Evolutionary conservation across 352 stramenopile genomes (phyloP), one percentile per base, ranked within the genome.

Genomic region (Globisporangium carolinianum): DNA sequence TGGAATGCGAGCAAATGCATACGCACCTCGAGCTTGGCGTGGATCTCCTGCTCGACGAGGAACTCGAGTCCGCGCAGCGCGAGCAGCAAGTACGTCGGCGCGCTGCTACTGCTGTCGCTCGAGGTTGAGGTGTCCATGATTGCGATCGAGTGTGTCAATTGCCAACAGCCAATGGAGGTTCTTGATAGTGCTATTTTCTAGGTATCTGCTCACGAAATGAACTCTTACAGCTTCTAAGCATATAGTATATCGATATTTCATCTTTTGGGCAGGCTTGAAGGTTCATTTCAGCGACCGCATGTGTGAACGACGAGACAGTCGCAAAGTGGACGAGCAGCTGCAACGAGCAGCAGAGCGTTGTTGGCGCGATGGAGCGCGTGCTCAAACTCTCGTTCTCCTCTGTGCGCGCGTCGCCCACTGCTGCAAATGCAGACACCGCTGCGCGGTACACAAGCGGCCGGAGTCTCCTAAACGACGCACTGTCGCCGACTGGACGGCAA

Each of bases 61-160:
- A 75, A 76, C 69, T 93, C 83, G 32, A 93, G 75, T 0, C 83
- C 80, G 53, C 83, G 78, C 63, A 93, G 72, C 59, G 85, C 80
- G 17, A 93, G 76, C 62, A 93, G 63, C 67, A 93, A 65, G 53
- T 93, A 93, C 51, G 75, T 81, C 10, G 71, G 58, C 3, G 45
- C 32, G 12, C 1, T 39, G 10, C 15, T 47, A 18, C 39, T 43
- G 11, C 39, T 15, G 39, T 43, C 39, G 39, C 7, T 43, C 39
- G 39, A 43, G 7, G 39, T 43, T 12, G 11, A 14, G 39, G 39
- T 43, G 39, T 43, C 39, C 39, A 43, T 43, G 24, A 32, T 32
- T 43, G 7, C 39, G 39, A 7, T 43, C 39, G 39, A 32, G 24
- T 32, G 24, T 24, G 24, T 32, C 24, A 32, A 32, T 32, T 32